A percentile compares a stretch with the other conserved stretches of the same genome.
Conservation (phyloP, 2,329 filamentous ascomycete species). For the Colletotrichum acutatum region DNA sequence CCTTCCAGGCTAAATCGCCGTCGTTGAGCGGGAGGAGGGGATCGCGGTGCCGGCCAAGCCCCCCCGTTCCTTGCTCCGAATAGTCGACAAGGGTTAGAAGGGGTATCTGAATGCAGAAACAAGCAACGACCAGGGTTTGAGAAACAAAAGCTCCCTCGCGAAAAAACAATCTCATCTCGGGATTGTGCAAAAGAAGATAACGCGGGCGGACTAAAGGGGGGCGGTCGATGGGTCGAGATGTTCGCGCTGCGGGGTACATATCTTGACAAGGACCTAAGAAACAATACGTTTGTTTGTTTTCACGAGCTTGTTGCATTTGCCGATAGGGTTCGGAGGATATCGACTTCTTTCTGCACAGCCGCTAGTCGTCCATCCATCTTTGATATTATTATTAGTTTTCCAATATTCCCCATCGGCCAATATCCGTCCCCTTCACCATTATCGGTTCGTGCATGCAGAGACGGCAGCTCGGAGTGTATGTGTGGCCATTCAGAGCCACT, state of each 20-base stretch:
- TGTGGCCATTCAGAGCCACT: neutral
- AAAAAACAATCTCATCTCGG: constrained; percentile 25
- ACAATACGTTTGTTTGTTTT: neutral
- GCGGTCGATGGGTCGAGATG: constrained; percentile 5
- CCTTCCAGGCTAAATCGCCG: constrained; percentile 56
- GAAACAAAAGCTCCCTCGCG: constrained; percentile 7
- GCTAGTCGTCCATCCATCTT: neutral
- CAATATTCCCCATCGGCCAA: constrained; percentile 18
- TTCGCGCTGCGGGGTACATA: constrained; percentile 28
- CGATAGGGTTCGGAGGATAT: neutral
- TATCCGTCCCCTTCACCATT: constrained; percentile 13
- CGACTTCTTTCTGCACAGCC: neutral
- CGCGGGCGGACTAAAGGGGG: constrained; percentile 4
- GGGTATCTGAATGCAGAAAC: constrained; percentile 9
- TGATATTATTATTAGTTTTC: neutral
- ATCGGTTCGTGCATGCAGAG: neutral
- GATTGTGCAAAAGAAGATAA: constrained; percentile 19
- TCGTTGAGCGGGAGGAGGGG: constrained; percentile 40
- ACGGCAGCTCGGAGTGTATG: neutral
- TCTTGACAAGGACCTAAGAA: constrained; percentile 16
- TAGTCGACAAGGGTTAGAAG: constrained; percentile 1
- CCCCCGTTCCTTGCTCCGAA: constrained; percentile 24
- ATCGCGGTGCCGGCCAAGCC: constrained; percentile 22
- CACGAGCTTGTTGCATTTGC: neutral
- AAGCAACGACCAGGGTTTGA: constrained; percentile 11